Evolutionary conservation across 371 early-diverging fungal genomes (phyloP), one percentile per base, ranked within the genome.

Genomic region (Encephalitozoon romaleae): DNA sequence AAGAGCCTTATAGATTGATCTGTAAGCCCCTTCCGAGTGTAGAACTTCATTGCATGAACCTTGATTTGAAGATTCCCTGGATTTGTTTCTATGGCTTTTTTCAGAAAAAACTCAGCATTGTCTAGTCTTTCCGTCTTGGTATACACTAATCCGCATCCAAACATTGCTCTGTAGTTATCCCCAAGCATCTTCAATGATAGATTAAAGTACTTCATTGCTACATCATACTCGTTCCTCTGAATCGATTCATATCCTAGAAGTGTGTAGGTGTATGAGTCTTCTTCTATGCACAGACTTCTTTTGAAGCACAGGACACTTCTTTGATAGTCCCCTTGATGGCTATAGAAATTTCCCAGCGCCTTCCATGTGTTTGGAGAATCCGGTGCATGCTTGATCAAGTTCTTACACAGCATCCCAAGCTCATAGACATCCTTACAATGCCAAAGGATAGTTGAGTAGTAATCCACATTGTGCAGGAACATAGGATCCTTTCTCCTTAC

Each of bases 191-290:
- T 70, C 4, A 77, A 53, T 15, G 82, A 76, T 12, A 41, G 41
- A 38, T 73, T 67, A 66, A 86, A 86, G 70, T 79, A 78, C 9
- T 66, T 66, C 34, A 77, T 63, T n/a, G 84, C 83, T 47, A 72
- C 66, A 8, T 38, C 64, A 55, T 77, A 81, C 26, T 86, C 81
- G 54, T 78, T 79, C 47, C 78, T 83, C 26, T 74, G 53, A 23
- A 78, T 79, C 63, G 53, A 78, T 73, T 86, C 86, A 76, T 82
- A 83, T 42, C 86, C 86, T 1, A 86, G 54, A 9, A 84, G 72
- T 43, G 81, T 74, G 39, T 76, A 42, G 45, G 82, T 78, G 71
- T 81, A 78, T n/a, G 78, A 66, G 51, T 78, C 79, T 65, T 76
- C 80, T 66, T 54, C 47, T 38, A 84, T 81, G 32, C 52, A 38